Evolutionary conservation across 208 protist species (phyloP).

Genomic region (Leishmania lainsoni): DNA sequence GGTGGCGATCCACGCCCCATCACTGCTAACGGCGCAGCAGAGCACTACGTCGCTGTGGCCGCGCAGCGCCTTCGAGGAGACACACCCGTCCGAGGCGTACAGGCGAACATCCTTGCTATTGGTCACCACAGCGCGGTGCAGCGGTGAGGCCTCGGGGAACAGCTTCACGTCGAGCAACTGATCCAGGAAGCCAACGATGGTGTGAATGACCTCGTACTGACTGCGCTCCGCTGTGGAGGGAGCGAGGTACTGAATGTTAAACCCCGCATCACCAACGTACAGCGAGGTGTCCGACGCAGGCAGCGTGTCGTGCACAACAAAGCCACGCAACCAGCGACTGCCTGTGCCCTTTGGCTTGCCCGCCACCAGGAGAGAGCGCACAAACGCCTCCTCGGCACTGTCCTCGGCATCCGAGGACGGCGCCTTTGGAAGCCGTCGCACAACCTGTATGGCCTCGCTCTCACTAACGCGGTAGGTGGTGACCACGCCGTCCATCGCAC

Average conservation of each 20-base stretch:
- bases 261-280: slow-evolving; percentile 79
- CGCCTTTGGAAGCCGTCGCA: slow-evolving; percentile 51
- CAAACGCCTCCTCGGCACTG: slow-evolving; percentile 56
- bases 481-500: slow-evolving; percentile 73
- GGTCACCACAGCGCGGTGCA: slow-evolving; percentile 72
- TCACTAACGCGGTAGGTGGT: slow-evolving; percentile 70
- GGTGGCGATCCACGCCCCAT: slow-evolving; percentile 76
- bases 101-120: slow-evolving; percentile 90
- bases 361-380: slow-evolving; percentile 61
- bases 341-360: slow-evolving; percentile 54
- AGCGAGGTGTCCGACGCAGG: slow-evolving; percentile 17
- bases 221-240: slow-evolving; percentile 1
- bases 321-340: slow-evolving; percentile 31
- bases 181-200: slow-evolving; percentile 86
- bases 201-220: slow-evolving; percentile 37
- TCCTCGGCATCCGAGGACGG: slow-evolving; percentile 47
- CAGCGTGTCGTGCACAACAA: slow-evolving; percentile 18
- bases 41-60: slow-evolving; percentile 89
- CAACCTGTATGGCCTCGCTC: slow-evolving; percentile 41
- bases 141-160: slow-evolving; percentile 33
- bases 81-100: slow-evolving; percentile 55
- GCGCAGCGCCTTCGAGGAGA: slow-evolving; percentile 63
- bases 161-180: slow-evolving; percentile 88
- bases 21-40: slow-evolving; percentile 69
- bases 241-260: slow-evolving; percentile 56